These are phyloP conservation scores for Thermothelomyces thermophilus DNA, from an alignment of 2,329 filamentous ascomycete species.

Conservation along the genomic window DNA sequence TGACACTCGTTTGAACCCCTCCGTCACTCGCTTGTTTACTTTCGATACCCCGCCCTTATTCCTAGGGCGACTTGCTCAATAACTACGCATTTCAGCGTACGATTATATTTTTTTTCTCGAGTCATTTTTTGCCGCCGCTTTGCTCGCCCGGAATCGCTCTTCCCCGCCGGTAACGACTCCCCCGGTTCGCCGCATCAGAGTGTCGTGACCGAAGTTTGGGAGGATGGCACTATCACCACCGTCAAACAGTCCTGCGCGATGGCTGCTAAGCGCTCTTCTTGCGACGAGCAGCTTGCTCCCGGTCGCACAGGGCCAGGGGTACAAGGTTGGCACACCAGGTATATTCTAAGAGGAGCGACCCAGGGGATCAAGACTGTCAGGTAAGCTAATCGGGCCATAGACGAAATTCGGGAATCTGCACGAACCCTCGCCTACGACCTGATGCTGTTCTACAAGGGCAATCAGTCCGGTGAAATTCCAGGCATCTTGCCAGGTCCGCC, in stretches of 20 bases:
- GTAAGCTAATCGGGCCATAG: constrained; percentile 19
- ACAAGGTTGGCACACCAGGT: constrained; percentile 23
- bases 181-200: neutral
- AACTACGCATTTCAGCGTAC: too few relatives aligned
- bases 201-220: neutral
- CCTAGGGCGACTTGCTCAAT: neutral
- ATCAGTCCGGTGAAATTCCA: constrained; percentile 42
- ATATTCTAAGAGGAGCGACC: neutral
- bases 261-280: constrained; percentile 19
- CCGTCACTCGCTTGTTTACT: constrained; percentile 5
- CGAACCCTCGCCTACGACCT: constrained; percentile 25
- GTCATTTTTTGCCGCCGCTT: too few relatives aligned
- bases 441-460: constrained; percentile 26
- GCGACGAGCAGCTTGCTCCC: constrained; percentile 16
- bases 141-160: too few relatives aligned
- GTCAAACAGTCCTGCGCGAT: constrained; percentile 8
- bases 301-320: constrained; percentile 16
- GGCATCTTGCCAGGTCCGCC: constrained; percentile 54
- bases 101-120: neutral
- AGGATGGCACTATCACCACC: constrained; percentile 14
- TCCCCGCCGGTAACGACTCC: neutral
- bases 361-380: neutral
- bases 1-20: constrained; percentile 17
- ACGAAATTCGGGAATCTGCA: constrained; percentile 22
- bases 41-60: neutral